phyloP scores from a whole-genome alignment of 306 rosid species.

The Oxytropis ochrocephala region DNA sequence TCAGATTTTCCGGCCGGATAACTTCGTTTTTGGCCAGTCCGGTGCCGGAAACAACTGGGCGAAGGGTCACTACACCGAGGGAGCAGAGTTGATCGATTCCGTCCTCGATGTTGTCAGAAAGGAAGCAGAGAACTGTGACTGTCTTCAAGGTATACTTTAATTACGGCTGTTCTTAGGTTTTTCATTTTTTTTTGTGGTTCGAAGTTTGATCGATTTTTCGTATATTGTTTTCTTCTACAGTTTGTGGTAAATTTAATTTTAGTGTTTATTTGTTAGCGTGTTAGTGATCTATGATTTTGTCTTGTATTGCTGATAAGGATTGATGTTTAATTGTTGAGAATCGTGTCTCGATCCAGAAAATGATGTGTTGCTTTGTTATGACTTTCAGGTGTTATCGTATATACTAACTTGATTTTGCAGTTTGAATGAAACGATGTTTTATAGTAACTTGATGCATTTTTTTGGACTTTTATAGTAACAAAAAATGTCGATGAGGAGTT shows the following conservation, averaged over 20 bases:
- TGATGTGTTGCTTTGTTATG: background rate
- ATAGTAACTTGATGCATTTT: too few relatives aligned
- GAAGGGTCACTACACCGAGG: conserved; percentile 55
- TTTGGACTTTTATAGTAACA: too few relatives aligned
- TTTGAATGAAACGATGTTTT: background rate
- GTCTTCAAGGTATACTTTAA: conserved; percentile 44
- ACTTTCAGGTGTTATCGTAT: background rate
- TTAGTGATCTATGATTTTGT: background rate
- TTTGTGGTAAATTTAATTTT: background rate
- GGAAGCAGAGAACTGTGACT: conserved; percentile 51
- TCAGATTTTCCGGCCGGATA: conserved; percentile 45
- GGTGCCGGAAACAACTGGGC: conserved; percentile 67
- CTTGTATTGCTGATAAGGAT: background rate
- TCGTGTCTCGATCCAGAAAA: background rate
- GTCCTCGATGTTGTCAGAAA: conserved; percentile 52
- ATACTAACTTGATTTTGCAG: background rate
- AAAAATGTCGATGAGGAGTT: too few relatives aligned
- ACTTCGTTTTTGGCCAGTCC: conserved; percentile 48
- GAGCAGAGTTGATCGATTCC: conserved; percentile 49
- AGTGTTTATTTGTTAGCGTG: background rate
- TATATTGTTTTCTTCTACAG: background rate
- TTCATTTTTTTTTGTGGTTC: background rate
- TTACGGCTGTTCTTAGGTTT: background rate
- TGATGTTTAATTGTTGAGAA: background rate
- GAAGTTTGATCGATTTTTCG: background rate